These are phyloP conservation scores for Stropharia rugosoannulata DNA, from an alignment of 768 basidiomycete genomes.

Conservation along the genomic window DNA sequence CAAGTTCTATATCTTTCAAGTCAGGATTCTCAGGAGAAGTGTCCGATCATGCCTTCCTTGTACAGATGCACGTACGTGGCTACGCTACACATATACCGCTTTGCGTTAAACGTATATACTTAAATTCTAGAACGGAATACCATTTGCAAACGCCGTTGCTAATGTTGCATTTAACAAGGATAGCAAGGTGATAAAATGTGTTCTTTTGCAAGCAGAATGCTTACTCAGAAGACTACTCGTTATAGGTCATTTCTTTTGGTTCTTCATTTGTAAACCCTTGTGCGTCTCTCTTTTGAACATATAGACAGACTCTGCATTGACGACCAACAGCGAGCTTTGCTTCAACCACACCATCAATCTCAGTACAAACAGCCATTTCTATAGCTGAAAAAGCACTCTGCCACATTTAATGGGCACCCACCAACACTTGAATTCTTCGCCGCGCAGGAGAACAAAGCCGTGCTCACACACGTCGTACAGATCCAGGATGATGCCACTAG, in stretches of 20 bases:
- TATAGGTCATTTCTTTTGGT: slow-evolving; percentile 35
- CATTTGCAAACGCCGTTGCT: slow-evolving; percentile 39
- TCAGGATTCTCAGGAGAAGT: slow-evolving; percentile 27
- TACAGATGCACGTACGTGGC: slow-evolving; percentile 10
- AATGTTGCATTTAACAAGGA: slow-evolving; percentile 42
- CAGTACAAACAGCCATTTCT: slow-evolving; percentile 29
- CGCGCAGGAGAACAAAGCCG: slow-evolving; percentile 36
- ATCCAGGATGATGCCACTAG: slow-evolving; percentile 32
- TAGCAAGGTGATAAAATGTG: slow-evolving; percentile 26
- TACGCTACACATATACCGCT: background rate
- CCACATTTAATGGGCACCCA: slow-evolving; percentile 40
- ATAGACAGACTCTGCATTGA: too few relatives aligned
- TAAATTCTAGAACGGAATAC: slow-evolving; percentile 24
- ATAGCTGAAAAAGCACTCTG: slow-evolving; percentile 39
- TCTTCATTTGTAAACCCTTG: slow-evolving; percentile 45
- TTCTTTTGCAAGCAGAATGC: background rate
- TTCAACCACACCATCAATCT: slow-evolving; percentile 34
- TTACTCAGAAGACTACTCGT: background rate
- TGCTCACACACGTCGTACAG: slow-evolving; percentile 40
- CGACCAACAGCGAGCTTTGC: slow-evolving; percentile 21
- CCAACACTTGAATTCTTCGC: slow-evolving; percentile 42
- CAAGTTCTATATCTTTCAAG: slow-evolving; percentile 11
- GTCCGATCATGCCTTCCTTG: slow-evolving; percentile 19
- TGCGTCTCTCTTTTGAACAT: slow-evolving; percentile 13
- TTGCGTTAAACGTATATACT: background rate